A percentile compares a stretch with the other conserved stretches of the same genome.
These are phyloP conservation scores for Wickerhamomyces sydowiorum DNA, from an alignment of 805 yeast species.

Conservation along the genomic window DNA sequence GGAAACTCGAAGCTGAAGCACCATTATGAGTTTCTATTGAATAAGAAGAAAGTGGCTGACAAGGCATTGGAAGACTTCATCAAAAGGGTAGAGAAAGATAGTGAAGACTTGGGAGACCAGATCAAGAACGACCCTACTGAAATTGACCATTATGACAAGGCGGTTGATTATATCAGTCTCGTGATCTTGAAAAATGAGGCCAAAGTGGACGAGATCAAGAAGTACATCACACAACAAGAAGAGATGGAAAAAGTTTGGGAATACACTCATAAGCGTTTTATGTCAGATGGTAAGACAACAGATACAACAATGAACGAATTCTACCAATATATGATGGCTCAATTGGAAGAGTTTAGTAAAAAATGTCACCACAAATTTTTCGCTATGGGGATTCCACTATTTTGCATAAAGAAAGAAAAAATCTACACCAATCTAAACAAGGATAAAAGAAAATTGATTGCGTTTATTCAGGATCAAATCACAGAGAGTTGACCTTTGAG, in stretches of 20 bases:
- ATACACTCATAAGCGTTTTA: neutral
- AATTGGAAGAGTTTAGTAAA: constrained; percentile 4
- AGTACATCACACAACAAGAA: neutral
- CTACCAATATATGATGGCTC: neutral
- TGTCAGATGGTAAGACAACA: neutral
- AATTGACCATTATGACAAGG: neutral
- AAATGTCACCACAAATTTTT: constrained; percentile 1
- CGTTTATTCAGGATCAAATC: constrained; percentile 3
- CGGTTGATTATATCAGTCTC: neutral
- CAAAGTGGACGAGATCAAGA: neutral
- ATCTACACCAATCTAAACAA: neutral
- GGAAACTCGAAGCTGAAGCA: neutral
- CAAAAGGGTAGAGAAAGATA: neutral
- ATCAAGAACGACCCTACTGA: neutral
- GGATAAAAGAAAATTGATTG: constrained; percentile 1
- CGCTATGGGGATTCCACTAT: constrained; percentile 5
- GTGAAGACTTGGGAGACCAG: neutral
- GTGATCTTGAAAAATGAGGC: neutral
- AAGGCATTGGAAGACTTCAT: constrained; percentile 1
- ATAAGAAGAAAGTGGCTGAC: neutral
- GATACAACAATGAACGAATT: neutral
- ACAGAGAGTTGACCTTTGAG: too few relatives aligned
- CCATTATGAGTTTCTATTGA: constrained; percentile 1
- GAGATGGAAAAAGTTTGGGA: constrained; percentile 2
- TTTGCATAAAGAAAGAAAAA: neutral